Conservation (phyloP, 1,284 basidiomycete species). For the Ceratobasidium papillatum region DNA sequence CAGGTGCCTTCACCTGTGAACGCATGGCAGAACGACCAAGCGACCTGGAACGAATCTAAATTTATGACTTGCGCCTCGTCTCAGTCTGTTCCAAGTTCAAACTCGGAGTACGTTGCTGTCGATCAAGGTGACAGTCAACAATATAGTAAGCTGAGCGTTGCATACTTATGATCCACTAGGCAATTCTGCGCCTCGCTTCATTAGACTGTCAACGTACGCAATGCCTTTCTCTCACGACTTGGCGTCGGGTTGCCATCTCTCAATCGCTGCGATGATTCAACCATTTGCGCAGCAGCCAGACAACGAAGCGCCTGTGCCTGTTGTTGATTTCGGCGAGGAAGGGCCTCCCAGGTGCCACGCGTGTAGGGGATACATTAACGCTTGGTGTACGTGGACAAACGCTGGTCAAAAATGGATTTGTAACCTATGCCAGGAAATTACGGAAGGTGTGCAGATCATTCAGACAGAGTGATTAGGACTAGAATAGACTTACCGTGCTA, state of each 20-base stretch:
- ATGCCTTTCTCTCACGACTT: conserved; percentile 85
- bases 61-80: conserved; percentile 74
- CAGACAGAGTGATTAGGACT: conserved; percentile 44
- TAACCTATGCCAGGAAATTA: conserved; percentile 87
- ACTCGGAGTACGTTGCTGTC: conserved; percentile 86
- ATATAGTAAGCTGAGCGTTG: not conserved
- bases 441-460: conserved; percentile 66
- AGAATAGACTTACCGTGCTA: not conserved
- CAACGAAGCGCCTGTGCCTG: conserved; percentile 83
- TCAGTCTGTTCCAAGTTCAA: conserved; percentile 81
- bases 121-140: conserved; percentile 78
- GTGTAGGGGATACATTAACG: conserved; percentile 94
- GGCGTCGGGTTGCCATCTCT: conserved; percentile 83
- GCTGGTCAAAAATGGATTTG: conserved; percentile 92
- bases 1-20: conserved; percentile 94
- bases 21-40: conserved; percentile 83
- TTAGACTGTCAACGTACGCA: conserved; percentile 72
- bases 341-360: conserved; percentile 88
- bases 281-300: conserved; percentile 87
- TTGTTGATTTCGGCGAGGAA: conserved; percentile 69
- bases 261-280: conserved; percentile 86
- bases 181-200: conserved; percentile 73
- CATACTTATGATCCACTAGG: conserved; percentile 53
- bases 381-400: conserved; percentile 89
- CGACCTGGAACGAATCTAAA: conserved; percentile 71